Evolutionary conservation across 1,139 yeast genomes (phyloP), one percentile per base, ranked within the genome.

Genomic region (Diutina catenulata): DNA sequence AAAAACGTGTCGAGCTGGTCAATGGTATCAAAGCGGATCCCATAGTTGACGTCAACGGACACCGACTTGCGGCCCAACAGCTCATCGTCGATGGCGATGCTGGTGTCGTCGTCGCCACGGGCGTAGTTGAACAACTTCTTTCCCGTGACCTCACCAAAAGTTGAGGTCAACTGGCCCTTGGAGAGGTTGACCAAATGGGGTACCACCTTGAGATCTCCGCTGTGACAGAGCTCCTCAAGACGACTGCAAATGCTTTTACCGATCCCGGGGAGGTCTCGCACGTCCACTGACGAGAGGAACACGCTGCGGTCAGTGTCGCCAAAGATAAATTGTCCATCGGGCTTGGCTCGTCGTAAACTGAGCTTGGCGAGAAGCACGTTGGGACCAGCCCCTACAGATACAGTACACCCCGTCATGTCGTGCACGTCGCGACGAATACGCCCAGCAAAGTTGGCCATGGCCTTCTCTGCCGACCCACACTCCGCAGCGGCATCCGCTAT

Each of bases 21-120:
- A 19, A 70, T 63, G 0, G 60, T 62, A 22, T 74, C 71, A 44
- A 88, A 81, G 38, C 97, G 55, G 0, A 91, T 82, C 0, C 95
- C 97, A 79, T 86, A 91, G 44, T 87, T 84, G 25, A 91, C 81
- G 53, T 91, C 97, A 9, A 86, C 84, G 0, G 95, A 86, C 0
- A 91, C 70, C 0, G 94, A 73, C 48, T 84, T 86, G 24, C 94
- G 67, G 0, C 70, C 68, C 4, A 65, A 48, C 3, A 60, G 62
- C 19, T 64, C 64, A 28, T 72, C 69, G 13, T 62, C 60, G 4
- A 56, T 45, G 27, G 78, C 70, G 21, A 83, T 68, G 5, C 64
- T 62, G 0, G 81, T 68, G 33, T 65, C 59, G 55, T 88, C 97
- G 5, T 68, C 57, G 0, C 96, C 97, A 18, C 78, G 57, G 2